Base-by-base conservation (phyloP, 139 green algal species). In the Chlamydomonas incerta region DNA sequence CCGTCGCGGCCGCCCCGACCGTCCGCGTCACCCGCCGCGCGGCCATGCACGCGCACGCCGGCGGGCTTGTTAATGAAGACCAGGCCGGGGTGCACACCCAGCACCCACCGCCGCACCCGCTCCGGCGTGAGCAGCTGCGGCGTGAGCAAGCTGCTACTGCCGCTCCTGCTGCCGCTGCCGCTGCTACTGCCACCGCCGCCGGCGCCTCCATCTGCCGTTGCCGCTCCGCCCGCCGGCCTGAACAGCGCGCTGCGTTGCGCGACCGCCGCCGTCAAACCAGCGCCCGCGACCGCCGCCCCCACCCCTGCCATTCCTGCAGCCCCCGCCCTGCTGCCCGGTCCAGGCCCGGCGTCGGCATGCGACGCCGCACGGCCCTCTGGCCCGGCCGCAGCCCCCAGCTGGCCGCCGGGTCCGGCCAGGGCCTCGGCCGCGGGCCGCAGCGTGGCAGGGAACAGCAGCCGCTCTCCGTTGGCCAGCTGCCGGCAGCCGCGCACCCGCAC, bases 51-150 rank as follows among this genome's bases (percentile, higher is more conserved):
- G 28, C 90, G 67, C 57, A 96, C 69, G 24, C 93, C 92, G 33
- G 91, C 74, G 21, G 94, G 94, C 87, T 96, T 96, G 90, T 96
- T 91, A 0, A 96, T 11, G 46, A 94, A 91, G 13, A 96, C 57
- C 58, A 95, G 76, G 15, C 77, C 77, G 15, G 77, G 77, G 65
- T 83, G 77, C 8, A 83, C 63, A 0, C 41, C 63, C 15, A 83
- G 77, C 63, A 83, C 77, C 77, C 77, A 83, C 18, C 77, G 77
- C 41, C 77, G 77, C 28, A 83, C 77, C 0, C 77, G 62, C 47
- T 83, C 77, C 3, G 77, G 63, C 18, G 41, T 74, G 13, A 83
- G 46, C n/a, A 72, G 47, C 58, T n/a, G 34, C 35, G 23, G n/a
- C 33, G 3, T 10, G 31, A 24, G 31, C 66, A 50, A 8, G 8